Evolutionary conservation across 805 yeast genomes (phyloP), one percentile per base, ranked within the genome.

Genomic region (Wilhelminamyces savonicus): DNA sequence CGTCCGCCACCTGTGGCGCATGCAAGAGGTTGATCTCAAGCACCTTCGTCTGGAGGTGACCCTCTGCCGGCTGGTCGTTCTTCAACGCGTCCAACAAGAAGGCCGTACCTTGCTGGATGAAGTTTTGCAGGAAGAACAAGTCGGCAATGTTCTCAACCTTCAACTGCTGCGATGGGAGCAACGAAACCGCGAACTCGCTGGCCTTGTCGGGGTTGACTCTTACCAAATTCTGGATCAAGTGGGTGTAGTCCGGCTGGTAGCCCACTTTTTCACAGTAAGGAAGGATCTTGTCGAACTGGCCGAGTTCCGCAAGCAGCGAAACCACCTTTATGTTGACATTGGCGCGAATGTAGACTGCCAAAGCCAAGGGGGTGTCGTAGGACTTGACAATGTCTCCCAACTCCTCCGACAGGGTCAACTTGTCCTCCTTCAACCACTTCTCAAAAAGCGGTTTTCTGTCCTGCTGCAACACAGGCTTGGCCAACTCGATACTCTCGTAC

Each of bases 1-100:
- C 99, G 61, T 92, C 98, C 24, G 98, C 99, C 34, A 92, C 99
- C 70, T 92, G 98, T 29, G 99, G 99, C 12, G 98, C 98, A 56
- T 88, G 94, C 53, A 85, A 59, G 54, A 92, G 69, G 59, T 92
- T 92, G 44, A 85, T 86, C 62, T 92, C 98, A 44, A 92, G 74
- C 29, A 92, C 76, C 50, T 94, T 78, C 7, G 98, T 92, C 69
- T 92, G 98, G 52, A 92, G 69, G 50, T 87, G 95, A 12, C 96
- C 97, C 53, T 92, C 95, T 40, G 88, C 82, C 23, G 97, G 97
- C 22, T 80, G 71, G 61, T 92, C 95, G 40, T 80, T 83, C 66
- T 92, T 92, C 54, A 92, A 72, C 7, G 97, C 97, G 59, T 92
- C 98, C 46, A 92, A 70, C 50, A 92, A 66, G 66, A 92, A 86